phyloP scores from a whole-genome alignment of 345 rosid genomes.

The Salix brachista region DNA sequence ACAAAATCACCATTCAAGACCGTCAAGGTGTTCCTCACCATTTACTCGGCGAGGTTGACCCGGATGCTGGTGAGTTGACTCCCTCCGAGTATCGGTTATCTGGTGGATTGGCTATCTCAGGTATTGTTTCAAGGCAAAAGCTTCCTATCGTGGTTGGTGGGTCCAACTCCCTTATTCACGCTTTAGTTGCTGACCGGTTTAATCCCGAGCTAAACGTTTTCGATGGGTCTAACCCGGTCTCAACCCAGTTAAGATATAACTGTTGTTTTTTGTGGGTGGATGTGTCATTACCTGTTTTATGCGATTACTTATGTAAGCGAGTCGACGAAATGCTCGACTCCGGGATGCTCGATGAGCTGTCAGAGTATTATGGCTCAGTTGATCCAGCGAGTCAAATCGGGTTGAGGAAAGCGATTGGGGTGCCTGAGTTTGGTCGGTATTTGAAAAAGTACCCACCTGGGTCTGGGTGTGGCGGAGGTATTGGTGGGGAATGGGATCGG shows the following conservation, averaged over 20 bases:
- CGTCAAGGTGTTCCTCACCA: slow-evolving; percentile 72
- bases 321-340: slow-evolving; percentile 90
- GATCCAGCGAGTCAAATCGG: slow-evolving; percentile 34
- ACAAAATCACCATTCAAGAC: slow-evolving; percentile 56
- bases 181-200: slow-evolving; percentile 54
- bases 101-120: slow-evolving; percentile 39
- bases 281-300: slow-evolving; percentile 54
- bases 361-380: slow-evolving; percentile 38
- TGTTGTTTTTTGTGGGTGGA: slow-evolving; percentile 89
- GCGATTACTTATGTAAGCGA: slow-evolving; percentile 53
- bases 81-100: slow-evolving; percentile 49
- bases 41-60: slow-evolving; percentile 51
- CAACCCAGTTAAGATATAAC: slow-evolving; percentile 51
- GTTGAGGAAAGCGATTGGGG: slow-evolving; percentile 78
- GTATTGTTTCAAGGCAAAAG: slow-evolving; percentile 36
- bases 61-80: slow-evolving; percentile 48
- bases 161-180: slow-evolving; percentile 79
- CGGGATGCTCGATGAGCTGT: slow-evolving; percentile 83
- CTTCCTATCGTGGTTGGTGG: slow-evolving; percentile 84
- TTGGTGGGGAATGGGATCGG: slow-evolving; percentile 24
- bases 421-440: slow-evolving; percentile 71
- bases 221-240: slow-evolving; percentile 29
- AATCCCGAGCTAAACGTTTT: slow-evolving; percentile 52
- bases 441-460: slow-evolving; percentile 47
- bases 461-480: slow-evolving; percentile 5